Evolutionary conservation across 2,329 filamentous ascomycete genomes (phyloP).

Genomic region (Paraphoma sp.): DNA sequence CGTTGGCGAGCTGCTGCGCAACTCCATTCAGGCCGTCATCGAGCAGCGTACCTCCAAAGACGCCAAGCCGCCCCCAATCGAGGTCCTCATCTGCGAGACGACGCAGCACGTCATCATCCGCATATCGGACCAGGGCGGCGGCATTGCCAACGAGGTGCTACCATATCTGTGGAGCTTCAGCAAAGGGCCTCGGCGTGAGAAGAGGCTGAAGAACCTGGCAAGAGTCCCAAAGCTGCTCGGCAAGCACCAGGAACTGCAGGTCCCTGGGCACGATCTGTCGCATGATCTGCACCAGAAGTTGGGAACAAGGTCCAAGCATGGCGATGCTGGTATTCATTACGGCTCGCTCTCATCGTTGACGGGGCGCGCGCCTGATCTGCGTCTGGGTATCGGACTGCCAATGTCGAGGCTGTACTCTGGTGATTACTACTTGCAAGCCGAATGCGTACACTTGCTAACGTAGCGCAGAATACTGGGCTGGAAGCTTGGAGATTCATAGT

Average conservation of each 20-base stretch:
- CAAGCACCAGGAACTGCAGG: constrained; percentile 84
- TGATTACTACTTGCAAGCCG: too few relatives aligned
- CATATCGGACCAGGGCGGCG: constrained; percentile 93
- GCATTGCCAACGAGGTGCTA: constrained; percentile 82
- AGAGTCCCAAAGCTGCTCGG: constrained; percentile 91
- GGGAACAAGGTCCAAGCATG: constrained; percentile 26
- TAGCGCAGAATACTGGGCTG: constrained; percentile 85
- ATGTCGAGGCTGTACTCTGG: constrained; percentile 84
- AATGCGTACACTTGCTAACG: too few relatives aligned
- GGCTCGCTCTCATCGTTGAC: constrained; percentile 81
- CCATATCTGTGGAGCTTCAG: constrained; percentile 96
- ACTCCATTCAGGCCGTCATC: constrained; percentile 91
- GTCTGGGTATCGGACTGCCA: constrained; percentile 90
- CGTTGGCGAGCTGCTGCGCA: constrained; percentile 90
- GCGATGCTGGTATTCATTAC: constrained; percentile 42
- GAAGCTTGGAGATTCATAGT: constrained; percentile 87
- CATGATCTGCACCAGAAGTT: constrained; percentile 25
- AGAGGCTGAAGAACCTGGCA: constrained; percentile 81
- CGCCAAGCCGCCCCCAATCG: constrained; percentile 76
- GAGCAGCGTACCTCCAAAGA: constrained; percentile 67
- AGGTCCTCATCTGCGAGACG: constrained; percentile 93
- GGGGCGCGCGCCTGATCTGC: constrained; percentile 81
- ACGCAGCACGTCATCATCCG: constrained; percentile 95
- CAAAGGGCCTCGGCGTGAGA: constrained; percentile 82
- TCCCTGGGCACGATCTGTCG: constrained; percentile 34